Evolutionary conservation across 805 yeast genomes (phyloP), one percentile per base, ranked within the genome.

Genomic region (Debaryomyces tyrocola): DNA sequence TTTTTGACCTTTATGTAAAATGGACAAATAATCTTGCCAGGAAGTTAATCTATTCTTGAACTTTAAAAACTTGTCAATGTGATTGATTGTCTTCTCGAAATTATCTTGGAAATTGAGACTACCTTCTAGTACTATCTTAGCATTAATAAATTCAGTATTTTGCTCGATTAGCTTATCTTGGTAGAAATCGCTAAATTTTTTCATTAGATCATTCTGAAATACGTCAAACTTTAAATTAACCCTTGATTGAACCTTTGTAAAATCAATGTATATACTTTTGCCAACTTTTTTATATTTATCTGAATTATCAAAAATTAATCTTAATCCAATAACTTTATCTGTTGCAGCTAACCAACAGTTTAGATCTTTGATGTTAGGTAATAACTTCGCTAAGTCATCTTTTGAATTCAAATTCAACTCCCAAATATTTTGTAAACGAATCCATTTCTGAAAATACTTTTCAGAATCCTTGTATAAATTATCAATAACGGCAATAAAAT

Each of bases 341-440:
- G 83, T 59, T 1, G 74, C 53, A 1, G 63, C 59, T 21, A 79
- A 55, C 92, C 94, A 87, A 44, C 50, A 1, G 67, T 70, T 20
- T 6, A 59, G 43, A 10, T 33, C 41, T 12, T 47, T 36, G 10
- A 41, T 42, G 4, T 20, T 14, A 2, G 53, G 48, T 9, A 59
- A 45, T 2, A 80, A 56, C 8, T 52, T 43, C 2, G 51, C 48
- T 20, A 62, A 62, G 3, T 81, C 74, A 0, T 68, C 69, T 2
- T 70, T 74, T 0, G 75, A 53, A 11, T 74, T 69, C 8, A 84
- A 54, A 49, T 63, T 52, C 20, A 65, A 47, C 29, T 78, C 83
- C 88, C 90, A 84, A 4, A 86, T 59, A 0, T 74, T 61, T 56
- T 83, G 86, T 21, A 84, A 68, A 17, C 63, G 64, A 1, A 57